Conservation (phyloP, 306 rosid species). For the Begonia masoniana region DNA sequence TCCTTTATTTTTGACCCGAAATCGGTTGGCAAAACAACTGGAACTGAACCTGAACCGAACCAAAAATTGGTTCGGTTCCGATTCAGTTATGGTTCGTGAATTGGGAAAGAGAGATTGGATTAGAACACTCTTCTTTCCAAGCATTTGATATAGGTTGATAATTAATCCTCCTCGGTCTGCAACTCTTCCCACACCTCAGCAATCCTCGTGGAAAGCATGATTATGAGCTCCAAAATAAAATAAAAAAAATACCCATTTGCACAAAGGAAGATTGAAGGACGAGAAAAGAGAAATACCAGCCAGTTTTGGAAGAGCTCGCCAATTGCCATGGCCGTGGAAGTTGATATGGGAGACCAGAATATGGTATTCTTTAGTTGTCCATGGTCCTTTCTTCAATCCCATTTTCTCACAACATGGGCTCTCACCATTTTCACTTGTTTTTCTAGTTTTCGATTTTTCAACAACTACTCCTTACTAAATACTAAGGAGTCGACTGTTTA, state of each 20-base stretch:
- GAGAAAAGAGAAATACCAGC: slow-evolving; percentile 30
- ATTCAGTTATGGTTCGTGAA: too few relatives aligned
- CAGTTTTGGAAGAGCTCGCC: slow-evolving; percentile 89
- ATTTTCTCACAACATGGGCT: slow-evolving; percentile 90
- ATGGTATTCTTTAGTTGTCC: slow-evolving; percentile 71
- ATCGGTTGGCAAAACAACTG: too few relatives aligned
- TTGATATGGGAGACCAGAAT: slow-evolving; percentile 50
- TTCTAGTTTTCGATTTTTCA: too few relatives aligned
- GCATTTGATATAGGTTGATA: slow-evolving; percentile 45
- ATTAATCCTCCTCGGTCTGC: slow-evolving; percentile 77
- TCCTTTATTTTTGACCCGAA: too few relatives aligned
- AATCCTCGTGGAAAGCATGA: slow-evolving; percentile 23
- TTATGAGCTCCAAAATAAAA: not conserved
- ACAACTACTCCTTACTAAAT: too few relatives aligned
- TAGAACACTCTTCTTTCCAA: slow-evolving; percentile 55
- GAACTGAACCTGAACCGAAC: too few relatives aligned
- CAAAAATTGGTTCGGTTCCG: too few relatives aligned
- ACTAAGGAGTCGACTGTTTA: too few relatives aligned
- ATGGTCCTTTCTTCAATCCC: slow-evolving; percentile 94
- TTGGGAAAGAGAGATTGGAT: not conserved
- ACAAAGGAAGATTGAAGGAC: not conserved
- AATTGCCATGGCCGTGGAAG: slow-evolving; percentile 55
- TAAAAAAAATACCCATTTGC: not conserved
- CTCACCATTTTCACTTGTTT: slow-evolving; percentile 51
- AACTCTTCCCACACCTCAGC: too few relatives aligned